Conservation (phyloP, 2,329 filamentous ascomycete genomes). For the Colletotrichum orbiculare region DNA sequence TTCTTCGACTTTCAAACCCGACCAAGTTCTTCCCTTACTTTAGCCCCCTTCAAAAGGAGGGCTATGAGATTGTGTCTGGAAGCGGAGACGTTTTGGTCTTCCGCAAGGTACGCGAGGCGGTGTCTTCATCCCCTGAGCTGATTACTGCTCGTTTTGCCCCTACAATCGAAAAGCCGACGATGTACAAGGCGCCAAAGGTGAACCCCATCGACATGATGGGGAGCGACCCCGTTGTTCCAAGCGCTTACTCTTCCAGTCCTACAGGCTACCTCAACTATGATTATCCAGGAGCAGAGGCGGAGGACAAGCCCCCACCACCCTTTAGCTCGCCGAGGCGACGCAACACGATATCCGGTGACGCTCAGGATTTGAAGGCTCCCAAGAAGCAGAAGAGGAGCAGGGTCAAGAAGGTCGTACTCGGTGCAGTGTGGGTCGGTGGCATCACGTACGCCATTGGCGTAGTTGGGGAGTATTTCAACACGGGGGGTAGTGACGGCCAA, state of each 20-base stretch:
- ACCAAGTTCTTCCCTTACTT: conserved; percentile 75
- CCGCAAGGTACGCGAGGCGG: conserved; percentile 63
- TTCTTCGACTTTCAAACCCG: conserved; percentile 70
- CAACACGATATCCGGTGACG: conserved; percentile 53
- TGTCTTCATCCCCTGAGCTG: conserved; percentile 34
- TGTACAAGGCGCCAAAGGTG: conserved; percentile 43
- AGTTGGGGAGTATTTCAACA: conserved; percentile 67
- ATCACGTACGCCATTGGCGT: conserved; percentile 69
- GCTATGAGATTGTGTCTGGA: conserved; percentile 75
- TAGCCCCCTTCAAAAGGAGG: conserved; percentile 65
- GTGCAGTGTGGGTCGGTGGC: conserved; percentile 65
- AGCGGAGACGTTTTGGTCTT: conserved; percentile 73
- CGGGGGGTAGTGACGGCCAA: conserved; percentile 55
- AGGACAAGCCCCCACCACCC: conserved; percentile 47
- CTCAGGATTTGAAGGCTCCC: conserved; percentile 50
- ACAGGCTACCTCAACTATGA: conserved; percentile 75
- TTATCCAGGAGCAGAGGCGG: conserved; percentile 44
- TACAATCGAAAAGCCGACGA: conserved; percentile 32
- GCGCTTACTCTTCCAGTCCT: conserved; percentile 70
- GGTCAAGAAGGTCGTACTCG: conserved; percentile 61
- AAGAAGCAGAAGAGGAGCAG: conserved; percentile 55
- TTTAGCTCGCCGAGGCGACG: conserved; percentile 53
- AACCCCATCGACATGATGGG: conserved; percentile 72
- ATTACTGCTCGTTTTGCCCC: conserved; percentile 2
- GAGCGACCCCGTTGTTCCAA: conserved; percentile 50